phyloP scores from a whole-genome alignment of 2,329 filamentous ascomycete species.

The Mariannaea elegans region DNA sequence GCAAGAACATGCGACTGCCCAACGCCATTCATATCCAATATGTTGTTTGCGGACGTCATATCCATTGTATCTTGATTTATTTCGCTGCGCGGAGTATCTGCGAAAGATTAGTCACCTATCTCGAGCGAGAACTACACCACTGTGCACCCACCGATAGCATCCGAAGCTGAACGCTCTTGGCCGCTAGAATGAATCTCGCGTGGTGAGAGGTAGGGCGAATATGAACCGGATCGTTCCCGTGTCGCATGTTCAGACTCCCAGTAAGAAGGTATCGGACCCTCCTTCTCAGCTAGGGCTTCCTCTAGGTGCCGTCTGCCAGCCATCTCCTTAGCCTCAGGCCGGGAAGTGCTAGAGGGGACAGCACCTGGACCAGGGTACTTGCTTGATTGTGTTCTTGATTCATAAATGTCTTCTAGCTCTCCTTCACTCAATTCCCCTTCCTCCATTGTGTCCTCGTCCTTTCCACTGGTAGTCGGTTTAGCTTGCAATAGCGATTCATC shows the following conservation, averaged over 20 bases:
- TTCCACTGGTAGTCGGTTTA: constrained; percentile 3
- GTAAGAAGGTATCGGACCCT: not conserved
- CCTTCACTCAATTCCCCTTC: constrained; percentile 82
- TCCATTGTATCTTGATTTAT: not conserved
- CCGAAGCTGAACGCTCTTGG: constrained; percentile 20
- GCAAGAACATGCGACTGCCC: not conserved
- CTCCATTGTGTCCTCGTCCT: constrained; percentile 53
- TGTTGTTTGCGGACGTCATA: not conserved
- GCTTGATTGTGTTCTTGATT: constrained; percentile 43
- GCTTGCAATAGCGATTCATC: not conserved
- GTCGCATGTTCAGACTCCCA: constrained; percentile 25
- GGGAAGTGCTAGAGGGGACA: not conserved
- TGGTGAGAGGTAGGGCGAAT: constrained; percentile 62
- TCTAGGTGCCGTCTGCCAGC: constrained; percentile 5
- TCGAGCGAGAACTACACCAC: not conserved
- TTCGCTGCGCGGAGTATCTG: constrained; percentile 22
- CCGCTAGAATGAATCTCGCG: constrained; percentile 50
- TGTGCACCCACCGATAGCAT: constrained; percentile 17
- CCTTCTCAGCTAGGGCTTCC: not conserved
- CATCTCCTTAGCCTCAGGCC: not conserved
- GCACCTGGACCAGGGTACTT: not conserved
- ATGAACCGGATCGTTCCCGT: constrained; percentile 60
- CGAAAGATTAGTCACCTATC: constrained; percentile 14
- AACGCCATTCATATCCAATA: not conserved
- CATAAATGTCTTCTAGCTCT: constrained; percentile 67